These are phyloP conservation scores for Coemansia guatemalensis DNA, from an alignment of 192 early-diverging fungal genomes.

Conservation along the genomic window DNA sequence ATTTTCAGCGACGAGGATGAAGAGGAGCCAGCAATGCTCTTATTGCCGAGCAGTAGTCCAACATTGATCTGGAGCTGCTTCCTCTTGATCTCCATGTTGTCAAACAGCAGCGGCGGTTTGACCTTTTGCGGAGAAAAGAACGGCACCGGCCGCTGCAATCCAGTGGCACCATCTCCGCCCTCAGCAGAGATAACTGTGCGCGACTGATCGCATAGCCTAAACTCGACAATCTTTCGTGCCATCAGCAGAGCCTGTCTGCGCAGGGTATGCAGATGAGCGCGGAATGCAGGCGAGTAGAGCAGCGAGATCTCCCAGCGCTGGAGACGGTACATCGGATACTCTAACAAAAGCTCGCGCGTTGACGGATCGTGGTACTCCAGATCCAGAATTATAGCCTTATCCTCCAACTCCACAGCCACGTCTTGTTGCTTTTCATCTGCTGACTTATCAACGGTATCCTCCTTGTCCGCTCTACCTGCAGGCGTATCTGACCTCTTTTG, in stretches of 20 bases:
- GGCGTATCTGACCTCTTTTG: neutral
- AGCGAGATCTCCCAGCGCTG: conserved; percentile 54
- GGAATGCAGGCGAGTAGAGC: conserved; percentile 44
- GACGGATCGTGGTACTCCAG: conserved; percentile 44
- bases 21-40: conserved; percentile 1
- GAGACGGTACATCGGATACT: conserved; percentile 47
- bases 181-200: conserved; percentile 10
- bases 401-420: conserved; percentile 23
- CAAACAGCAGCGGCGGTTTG: conserved; percentile 30
- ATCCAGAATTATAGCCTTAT: conserved; percentile 34
- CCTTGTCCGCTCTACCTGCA: neutral
- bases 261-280: conserved; percentile 29
- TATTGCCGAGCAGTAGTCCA: conserved; percentile 35
- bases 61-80: conserved; percentile 52
- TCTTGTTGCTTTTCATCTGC: neutral
- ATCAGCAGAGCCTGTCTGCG: conserved; percentile 38
- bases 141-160: conserved; percentile 39
- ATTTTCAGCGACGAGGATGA: conserved; percentile 5
- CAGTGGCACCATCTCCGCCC: conserved; percentile 5
- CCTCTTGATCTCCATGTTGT: conserved; percentile 48
- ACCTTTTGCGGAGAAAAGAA: conserved; percentile 46
- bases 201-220: conserved; percentile 38
- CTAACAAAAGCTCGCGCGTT: conserved; percentile 30
- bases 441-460: neutral
- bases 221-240: conserved; percentile 31